Evolutionary conservation across 306 rosid species (phyloP), one percentile per base, ranked within the genome.

Genomic region (barrel medic (Medicago truncatula)): DNA sequence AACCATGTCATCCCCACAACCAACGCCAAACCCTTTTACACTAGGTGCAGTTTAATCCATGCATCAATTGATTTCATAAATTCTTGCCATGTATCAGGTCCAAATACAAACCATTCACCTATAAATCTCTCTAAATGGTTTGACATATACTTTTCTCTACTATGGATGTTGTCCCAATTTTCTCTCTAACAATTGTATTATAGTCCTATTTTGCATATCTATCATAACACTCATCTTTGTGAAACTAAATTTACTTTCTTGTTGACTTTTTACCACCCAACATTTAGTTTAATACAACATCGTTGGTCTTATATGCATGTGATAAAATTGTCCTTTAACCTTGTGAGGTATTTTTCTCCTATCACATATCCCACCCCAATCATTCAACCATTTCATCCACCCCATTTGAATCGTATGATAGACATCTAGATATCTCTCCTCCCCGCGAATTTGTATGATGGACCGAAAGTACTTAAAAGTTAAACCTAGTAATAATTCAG

Each of bases 401-500:
- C 57, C 57, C 7, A 50, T 50, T 50, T 50, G 23, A 52, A 52
- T 53, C 59, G 9, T 17, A 53, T 16, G 58, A 21, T 16, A 17
- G 58, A 52, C 58, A 16, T 16, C 9, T 31, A 31, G 38, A 34
- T 34, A 34, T 53, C 59, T 8, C 12, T 16, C 59, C 17, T 20
- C 34, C 62, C 3, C 9, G 7, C 20, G 2, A 4, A 13, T 20
- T 20, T 9, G 62, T 9, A 56, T 9, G 34, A 56, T 56, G 7
- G 13, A 56, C 61, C 6, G 10, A 56, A 56, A 20, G 31, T 56
- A 56, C 61, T 18, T 54, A 18, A 17, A 9, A 8, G 60, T 18
- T 54, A 54, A 63, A 36, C 41, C 13, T 60, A 61, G 10, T 8
- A 61, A 61, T 61, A 34, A 20, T 34, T 61, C 67, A 34, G 67